Conservation (phyloP, 2,329 filamentous ascomycete genomes). For the Pseudocercospora musae region DNA sequence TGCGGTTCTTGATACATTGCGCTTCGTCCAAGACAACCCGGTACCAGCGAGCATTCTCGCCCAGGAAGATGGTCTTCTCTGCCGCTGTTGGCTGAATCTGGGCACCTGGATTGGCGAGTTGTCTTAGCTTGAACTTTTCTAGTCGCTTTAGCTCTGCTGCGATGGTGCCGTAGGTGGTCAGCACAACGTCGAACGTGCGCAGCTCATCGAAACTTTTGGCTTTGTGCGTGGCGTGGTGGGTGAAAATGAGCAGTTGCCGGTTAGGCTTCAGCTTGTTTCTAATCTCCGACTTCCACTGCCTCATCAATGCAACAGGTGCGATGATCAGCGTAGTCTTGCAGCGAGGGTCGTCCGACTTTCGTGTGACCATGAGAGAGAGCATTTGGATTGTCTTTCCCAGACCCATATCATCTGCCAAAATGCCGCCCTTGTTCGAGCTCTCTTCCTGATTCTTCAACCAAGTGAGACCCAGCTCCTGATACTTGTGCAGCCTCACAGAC, state of each 20-base stretch:
- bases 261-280: constrained; percentile 60
- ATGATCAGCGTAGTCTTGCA: constrained; percentile 77
- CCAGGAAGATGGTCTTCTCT: constrained; percentile 40
- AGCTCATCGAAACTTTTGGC: constrained; percentile 60
- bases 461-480: constrained; percentile 73
- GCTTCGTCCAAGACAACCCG: constrained; percentile 73
- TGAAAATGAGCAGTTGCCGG: constrained; percentile 58
- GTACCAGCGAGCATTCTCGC: constrained; percentile 59
- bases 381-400: constrained; percentile 82
- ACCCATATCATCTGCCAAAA: constrained; percentile 79
- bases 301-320: constrained; percentile 73
- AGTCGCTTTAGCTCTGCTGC: constrained; percentile 64
- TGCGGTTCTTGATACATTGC: constrained; percentile 75
- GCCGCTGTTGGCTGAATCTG: constrained; percentile 28
- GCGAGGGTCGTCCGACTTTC: constrained; percentile 57
- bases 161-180: constrained; percentile 76
- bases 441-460: constrained; percentile 76
- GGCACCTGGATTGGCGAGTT: constrained; percentile 44
- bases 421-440: constrained; percentile 68
- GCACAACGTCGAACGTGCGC: constrained; percentile 66
- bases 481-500: constrained; percentile 67
- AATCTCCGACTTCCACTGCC: constrained; percentile 84
- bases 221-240: constrained; percentile 63
- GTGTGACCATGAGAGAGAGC: constrained; percentile 69
- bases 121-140: constrained; percentile 50